phyloP scores from a whole-genome alignment of 2,329 filamentous ascomycete genomes.

The Diaporthe sp. region DNA sequence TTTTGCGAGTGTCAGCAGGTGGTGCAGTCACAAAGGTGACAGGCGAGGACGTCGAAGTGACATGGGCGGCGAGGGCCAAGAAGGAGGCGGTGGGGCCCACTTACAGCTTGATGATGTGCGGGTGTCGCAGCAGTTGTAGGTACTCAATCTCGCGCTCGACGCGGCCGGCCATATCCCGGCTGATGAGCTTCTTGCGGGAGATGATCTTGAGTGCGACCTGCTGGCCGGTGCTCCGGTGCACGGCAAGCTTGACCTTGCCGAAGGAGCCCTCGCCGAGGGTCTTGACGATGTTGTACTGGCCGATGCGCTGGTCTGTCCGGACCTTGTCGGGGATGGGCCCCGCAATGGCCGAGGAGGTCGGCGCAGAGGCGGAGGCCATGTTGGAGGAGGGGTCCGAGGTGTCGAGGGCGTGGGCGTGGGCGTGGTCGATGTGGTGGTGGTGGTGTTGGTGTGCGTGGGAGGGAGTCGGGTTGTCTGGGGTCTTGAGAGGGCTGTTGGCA shows the following conservation, averaged over 20 bases:
- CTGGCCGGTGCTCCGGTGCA: slow-evolving; percentile 90
- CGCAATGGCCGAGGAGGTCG: slow-evolving; percentile 35
- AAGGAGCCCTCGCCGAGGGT: slow-evolving; percentile 97
- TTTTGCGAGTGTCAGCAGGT: not conserved
- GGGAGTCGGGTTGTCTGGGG: slow-evolving; percentile 44
- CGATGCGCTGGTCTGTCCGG: slow-evolving; percentile 85
- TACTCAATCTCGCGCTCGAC: slow-evolving; percentile 99
- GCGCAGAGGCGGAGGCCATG: slow-evolving; percentile 44
- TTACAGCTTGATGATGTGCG: slow-evolving; percentile 98
- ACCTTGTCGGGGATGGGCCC: slow-evolving; percentile 52
- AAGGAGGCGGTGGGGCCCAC: slow-evolving; percentile 42
- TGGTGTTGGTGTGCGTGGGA: slow-evolving; percentile 29
- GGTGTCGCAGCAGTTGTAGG: slow-evolving; percentile 92
- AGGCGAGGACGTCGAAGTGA: not conserved
- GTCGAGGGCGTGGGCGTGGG: slow-evolving; percentile 33
- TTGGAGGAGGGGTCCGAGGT: slow-evolving; percentile 44
- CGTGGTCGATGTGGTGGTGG: not conserved
- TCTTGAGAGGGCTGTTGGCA: slow-evolving; percentile 42
- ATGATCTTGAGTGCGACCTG: slow-evolving; percentile 99
- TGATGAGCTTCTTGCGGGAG: slow-evolving; percentile 93
- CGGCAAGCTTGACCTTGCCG: slow-evolving; percentile 97
- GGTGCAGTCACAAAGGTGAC: not conserved
- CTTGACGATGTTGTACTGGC: slow-evolving; percentile 89
- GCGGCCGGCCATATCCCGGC: slow-evolving; percentile 95
- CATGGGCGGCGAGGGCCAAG: not conserved